Base-by-base conservation (phyloP, 805 yeast genomes). In the Brettanomyces anomalus region DNA sequence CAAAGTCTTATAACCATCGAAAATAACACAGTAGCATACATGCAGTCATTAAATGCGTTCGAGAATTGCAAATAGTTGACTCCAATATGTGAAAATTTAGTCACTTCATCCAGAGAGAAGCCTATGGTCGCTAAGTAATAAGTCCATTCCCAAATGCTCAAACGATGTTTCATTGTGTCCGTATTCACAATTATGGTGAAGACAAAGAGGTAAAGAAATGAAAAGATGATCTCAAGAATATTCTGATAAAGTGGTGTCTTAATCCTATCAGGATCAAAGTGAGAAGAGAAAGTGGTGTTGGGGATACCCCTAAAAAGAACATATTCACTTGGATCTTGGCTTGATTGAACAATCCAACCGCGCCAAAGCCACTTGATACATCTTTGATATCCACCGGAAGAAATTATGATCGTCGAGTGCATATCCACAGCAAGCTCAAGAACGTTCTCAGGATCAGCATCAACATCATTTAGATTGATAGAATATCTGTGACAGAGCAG, bases 281-380 rank as follows among this genome's bases (percentile, higher is more conserved):
- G 96, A 3, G 72, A 60, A 42, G 62, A 49, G 45, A 84, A 65
- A 13, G 70, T 65, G 4, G 77, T 65, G 19, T 79, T 76, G 1
- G 77, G 68, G 13, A 79, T 73, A 0, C 77, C 78, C 47, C 70
- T 73, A 58, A 81, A 85, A 43, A 80, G 55, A 20, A 76, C 79
- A 52, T 82, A 87, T 14, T 79, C 77, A 19, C 74, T 71, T 5
- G 93, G 85, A 55, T 85, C 86, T 13, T 58, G 60, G 11, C 79
- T 75, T 18, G 82, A 74, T 61, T 86, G 95, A 40, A 84, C 71
- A 48, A 87, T 84, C 95, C 95, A 85, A 24, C 96, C 96, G 44
- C 89, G 68, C 96, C 96, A 87, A 39, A 87, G 61, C 95, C 95
- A 87, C 50, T 81, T 78, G 54, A 86, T 72, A 64, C 95, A 85